Percentiles rank a stretch among this genome's conserved stretches.
Evolutionary conservation across 202 grass and related monocot genomes (phyloP).

Genomic region (Thinopyrum obtusiflorum): DNA sequence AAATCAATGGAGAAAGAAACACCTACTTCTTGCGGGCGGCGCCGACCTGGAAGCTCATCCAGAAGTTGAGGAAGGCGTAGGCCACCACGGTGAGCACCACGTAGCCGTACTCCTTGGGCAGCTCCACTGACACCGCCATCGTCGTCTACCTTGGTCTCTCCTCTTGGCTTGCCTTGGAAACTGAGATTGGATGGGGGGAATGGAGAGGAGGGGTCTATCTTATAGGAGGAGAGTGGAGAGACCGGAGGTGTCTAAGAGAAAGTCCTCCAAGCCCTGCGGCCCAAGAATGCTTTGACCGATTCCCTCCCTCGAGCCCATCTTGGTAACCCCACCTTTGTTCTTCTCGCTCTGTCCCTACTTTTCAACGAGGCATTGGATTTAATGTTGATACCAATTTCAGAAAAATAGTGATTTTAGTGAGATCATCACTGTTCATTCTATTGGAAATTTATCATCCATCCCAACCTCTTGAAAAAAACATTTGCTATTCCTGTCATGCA

Average conservation of each 20-base stretch:
- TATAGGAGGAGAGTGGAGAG: not conserved
- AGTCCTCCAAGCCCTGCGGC: slow-evolving; percentile 16
- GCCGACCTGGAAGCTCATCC: slow-evolving; percentile 85
- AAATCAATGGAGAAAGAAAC: not conserved
- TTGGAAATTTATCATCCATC: too few species aligned
- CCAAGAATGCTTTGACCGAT: slow-evolving; percentile 36
- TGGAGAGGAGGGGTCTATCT: slow-evolving; percentile 14
- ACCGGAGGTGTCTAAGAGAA: not conserved
- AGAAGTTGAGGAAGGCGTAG: slow-evolving; percentile 81
- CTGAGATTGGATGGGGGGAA: not conserved
- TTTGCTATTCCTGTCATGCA: too few species aligned
- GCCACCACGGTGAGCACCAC: slow-evolving; percentile 66
- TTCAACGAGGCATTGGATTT: too few species aligned
- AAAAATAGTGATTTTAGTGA: too few species aligned
- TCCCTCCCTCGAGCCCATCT: not conserved
- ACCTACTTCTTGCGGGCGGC: slow-evolving; percentile 70
- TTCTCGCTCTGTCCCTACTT: too few species aligned
- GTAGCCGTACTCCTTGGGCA: slow-evolving; percentile 82
- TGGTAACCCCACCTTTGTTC: too few species aligned
- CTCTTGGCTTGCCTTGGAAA: not conserved
- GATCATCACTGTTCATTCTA: too few species aligned
- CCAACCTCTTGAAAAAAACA: too few species aligned
- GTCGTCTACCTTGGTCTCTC: not conserved
- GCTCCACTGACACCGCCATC: slow-evolving; percentile 64
- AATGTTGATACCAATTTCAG: too few species aligned